These are phyloP conservation scores for Aspergillus pseudoglaucus DNA, from an alignment of 2,329 filamentous ascomycete genomes.

Conservation along the genomic window DNA sequence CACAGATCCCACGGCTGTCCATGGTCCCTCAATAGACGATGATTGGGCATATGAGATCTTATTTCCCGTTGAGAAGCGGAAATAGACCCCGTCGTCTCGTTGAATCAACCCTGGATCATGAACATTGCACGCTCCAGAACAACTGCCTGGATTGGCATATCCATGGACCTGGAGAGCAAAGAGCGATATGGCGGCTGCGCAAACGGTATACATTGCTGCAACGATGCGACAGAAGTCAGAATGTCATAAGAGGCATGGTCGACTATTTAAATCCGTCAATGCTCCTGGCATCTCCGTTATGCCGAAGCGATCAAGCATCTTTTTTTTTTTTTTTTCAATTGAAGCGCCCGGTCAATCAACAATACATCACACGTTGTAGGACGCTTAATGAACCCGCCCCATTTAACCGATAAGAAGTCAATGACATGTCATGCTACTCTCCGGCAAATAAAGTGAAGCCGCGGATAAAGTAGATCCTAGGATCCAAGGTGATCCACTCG, in stretches of 20 bases:
- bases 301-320: too few species aligned
- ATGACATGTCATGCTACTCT: too few species aligned
- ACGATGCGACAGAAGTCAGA: background rate
- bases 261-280: background rate
- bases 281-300: too few species aligned
- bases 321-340: too few species aligned
- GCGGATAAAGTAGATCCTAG: too few species aligned
- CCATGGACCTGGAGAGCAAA: slow-evolving; percentile 19
- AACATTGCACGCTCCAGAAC: slow-evolving; percentile 27
- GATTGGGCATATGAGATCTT: slow-evolving; percentile 40
- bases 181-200: slow-evolving; percentile 8
- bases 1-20: slow-evolving; percentile 43
- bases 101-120: slow-evolving; percentile 48
- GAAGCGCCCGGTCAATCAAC: too few species aligned
- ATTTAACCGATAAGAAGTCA: too few species aligned
- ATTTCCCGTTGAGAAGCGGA: slow-evolving; percentile 49
- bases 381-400: too few species aligned
- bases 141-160: slow-evolving; percentile 25
- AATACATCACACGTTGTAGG: too few species aligned
- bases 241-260: background rate
- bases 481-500: too few species aligned
- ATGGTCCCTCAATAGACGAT: slow-evolving; percentile 41
- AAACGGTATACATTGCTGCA: background rate
- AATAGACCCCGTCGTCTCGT: slow-evolving; percentile 47
- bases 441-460: too few species aligned